Percentiles rank a stretch among this genome's conserved stretches.
Conservation (phyloP, 805 yeast species). For the Yarrowia bubula region DNA sequence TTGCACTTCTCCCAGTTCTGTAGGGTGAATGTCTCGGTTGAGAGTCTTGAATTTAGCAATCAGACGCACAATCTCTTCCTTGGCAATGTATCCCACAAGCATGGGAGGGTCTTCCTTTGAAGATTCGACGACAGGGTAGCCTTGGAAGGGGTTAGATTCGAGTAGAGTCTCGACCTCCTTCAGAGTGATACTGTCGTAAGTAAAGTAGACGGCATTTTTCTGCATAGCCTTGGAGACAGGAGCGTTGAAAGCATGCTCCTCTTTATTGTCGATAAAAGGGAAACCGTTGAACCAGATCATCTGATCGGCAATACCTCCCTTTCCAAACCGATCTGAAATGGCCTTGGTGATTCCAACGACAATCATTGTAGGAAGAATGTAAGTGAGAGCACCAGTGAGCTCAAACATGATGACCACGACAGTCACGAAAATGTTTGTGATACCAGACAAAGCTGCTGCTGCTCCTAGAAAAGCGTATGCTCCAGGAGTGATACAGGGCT, state of each 20-base stretch:
- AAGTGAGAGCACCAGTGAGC: slow-evolving; percentile 89
- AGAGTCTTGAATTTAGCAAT: slow-evolving; percentile 27
- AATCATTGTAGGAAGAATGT: slow-evolving; percentile 93
- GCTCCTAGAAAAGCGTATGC: slow-evolving; percentile 96
- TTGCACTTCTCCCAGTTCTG: background rate
- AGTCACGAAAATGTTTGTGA: slow-evolving; percentile 86
- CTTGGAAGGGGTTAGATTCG: slow-evolving; percentile 32
- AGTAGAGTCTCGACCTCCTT: slow-evolving; percentile 33
- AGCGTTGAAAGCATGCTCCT: slow-evolving; percentile 57
- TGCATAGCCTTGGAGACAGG: slow-evolving; percentile 53
- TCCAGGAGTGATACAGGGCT: slow-evolving; percentile 79
- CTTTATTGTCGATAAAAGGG: slow-evolving; percentile 75
- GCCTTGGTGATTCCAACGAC: slow-evolving; percentile 85
- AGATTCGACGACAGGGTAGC: slow-evolving; percentile 43
- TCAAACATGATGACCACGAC: slow-evolving; percentile 95
- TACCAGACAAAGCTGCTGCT: slow-evolving; percentile 91
- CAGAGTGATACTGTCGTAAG: slow-evolving; percentile 31
- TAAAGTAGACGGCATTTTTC: slow-evolving; percentile 29
- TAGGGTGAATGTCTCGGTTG: background rate
- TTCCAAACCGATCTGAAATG: slow-evolving; percentile 73
- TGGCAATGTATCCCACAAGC: slow-evolving; percentile 40
- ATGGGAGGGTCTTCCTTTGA: slow-evolving; percentile 6
- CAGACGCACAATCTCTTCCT: slow-evolving; percentile 34
- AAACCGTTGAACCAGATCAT: slow-evolving; percentile 86
- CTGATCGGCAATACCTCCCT: slow-evolving; percentile 92